Conservation (phyloP, 202 grass and related monocot species). For the Bolboschoenoplectus hybrid region DNA sequence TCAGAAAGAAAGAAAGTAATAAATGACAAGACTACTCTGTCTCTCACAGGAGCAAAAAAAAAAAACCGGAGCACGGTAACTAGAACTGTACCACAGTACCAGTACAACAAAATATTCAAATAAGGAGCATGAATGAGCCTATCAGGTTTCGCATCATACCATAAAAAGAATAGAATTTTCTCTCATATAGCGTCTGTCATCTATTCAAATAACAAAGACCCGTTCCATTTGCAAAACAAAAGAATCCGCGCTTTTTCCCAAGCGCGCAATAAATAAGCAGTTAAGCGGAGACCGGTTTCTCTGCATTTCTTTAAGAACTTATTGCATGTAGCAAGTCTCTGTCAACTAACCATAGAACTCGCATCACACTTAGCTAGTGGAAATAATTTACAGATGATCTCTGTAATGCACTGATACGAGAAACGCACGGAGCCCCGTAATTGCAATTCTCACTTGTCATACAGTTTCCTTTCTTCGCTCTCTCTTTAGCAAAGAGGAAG, state of each 20-base stretch:
- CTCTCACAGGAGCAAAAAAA: too few relatives aligned
- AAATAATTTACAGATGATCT: not conserved
- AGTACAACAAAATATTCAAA: too few relatives aligned
- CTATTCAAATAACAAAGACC: not conserved
- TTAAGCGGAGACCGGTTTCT: not conserved
- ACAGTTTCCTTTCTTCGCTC: not conserved
- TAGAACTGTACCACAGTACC: too few relatives aligned
- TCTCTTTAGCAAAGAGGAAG: not conserved
- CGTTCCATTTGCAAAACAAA: not conserved
- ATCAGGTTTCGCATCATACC: too few relatives aligned
- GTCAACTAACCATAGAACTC: not conserved
- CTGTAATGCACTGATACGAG: not conserved
- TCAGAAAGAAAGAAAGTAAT: too few relatives aligned
- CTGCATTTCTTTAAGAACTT: not conserved
- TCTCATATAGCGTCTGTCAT: too few relatives aligned
- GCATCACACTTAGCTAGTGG: not conserved
- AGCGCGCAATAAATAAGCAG: not conserved
- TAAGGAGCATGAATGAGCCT: too few relatives aligned
- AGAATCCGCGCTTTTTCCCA: not conserved
- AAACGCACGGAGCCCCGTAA: not conserved
- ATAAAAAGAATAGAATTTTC: too few relatives aligned
- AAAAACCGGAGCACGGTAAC: too few relatives aligned
- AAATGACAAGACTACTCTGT: too few relatives aligned
- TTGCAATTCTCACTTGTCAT: not conserved
- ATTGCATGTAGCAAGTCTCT: not conserved